Percentiles rank a stretch among this genome's conserved stretches.
Evolutionary conservation across 176 grass and related monocot species (phyloP).

Genomic region (Cenchrus purpureus): DNA sequence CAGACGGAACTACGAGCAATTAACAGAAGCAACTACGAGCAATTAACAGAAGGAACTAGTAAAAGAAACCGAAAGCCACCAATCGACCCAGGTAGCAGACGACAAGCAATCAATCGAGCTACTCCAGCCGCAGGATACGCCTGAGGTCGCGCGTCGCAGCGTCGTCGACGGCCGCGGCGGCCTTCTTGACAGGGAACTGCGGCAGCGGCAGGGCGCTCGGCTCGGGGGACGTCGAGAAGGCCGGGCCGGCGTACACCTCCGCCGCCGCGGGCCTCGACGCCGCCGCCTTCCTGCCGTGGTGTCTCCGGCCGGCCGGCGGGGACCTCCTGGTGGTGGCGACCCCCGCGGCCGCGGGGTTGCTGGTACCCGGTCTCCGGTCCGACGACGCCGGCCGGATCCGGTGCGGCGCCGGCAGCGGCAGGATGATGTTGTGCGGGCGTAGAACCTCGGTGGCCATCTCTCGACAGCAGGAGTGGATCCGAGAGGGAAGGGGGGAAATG

Average conservation of each 20-base stretch:
- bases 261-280: neutral
- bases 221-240: slow-evolving; percentile 60
- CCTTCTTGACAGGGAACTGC: slow-evolving; percentile 45
- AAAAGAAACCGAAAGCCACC: neutral
- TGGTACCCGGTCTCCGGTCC: neutral
- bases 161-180: neutral
- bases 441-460: slow-evolving; percentile 58
- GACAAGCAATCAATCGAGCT: neutral
- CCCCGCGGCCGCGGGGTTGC: too few species aligned
- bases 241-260: slow-evolving; percentile 64
- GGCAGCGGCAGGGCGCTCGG: slow-evolving; percentile 63
- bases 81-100: neutral
- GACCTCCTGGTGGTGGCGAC: neutral
- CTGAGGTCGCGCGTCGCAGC: slow-evolving; percentile 42
- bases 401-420: slow-evolving; percentile 21
- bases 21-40: too few species aligned
- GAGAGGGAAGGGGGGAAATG: too few species aligned
- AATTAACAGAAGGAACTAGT: neutral
- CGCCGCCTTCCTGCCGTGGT: neutral
- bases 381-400: neutral
- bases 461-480: neutral
- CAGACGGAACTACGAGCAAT: too few species aligned
- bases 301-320: neutral
- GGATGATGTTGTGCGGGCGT: slow-evolving; percentile 43
- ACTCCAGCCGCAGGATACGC: slow-evolving; percentile 51